A percentile compares a stretch with the other conserved stretches of the same genome.
phyloP scores from a whole-genome alignment of 805 yeast species.

The Candida tammaniensis region DNA sequence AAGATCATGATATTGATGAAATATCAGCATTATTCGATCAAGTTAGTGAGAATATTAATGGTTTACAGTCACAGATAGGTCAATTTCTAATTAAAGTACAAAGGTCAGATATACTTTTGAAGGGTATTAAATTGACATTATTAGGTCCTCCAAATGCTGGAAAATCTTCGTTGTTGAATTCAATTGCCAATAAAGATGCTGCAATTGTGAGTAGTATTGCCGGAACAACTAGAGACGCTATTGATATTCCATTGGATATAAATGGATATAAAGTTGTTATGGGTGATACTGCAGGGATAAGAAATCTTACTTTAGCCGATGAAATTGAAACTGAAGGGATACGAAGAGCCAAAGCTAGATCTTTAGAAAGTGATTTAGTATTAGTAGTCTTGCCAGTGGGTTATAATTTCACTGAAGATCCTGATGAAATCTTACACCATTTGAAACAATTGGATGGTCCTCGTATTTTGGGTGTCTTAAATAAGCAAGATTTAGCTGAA shows the following conservation, averaged over 20 bases:
- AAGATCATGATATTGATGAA: constrained; percentile 81
- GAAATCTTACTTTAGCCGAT: constrained; percentile 49
- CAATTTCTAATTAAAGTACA: constrained; percentile 45
- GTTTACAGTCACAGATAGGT: constrained; percentile 44
- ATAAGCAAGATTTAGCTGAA: constrained; percentile 55
- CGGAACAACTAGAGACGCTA: constrained; percentile 90
- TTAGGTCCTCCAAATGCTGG: constrained; percentile 97
- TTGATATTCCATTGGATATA: constrained; percentile 78
- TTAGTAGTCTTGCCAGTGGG: constrained; percentile 61
- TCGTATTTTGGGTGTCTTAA: constrained; percentile 47
- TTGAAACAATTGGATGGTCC: constrained; percentile 21
- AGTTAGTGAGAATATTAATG: constrained; percentile 44
- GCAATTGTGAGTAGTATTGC: constrained; percentile 90
- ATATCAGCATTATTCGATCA: constrained; percentile 48
- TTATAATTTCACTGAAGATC: constrained; percentile 13
- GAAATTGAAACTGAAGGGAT: constrained; percentile 79
- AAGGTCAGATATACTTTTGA: constrained; percentile 59
- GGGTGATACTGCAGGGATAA: constrained; percentile 92
- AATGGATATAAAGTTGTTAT: constrained; percentile 79
- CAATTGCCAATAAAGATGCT: constrained; percentile 72
- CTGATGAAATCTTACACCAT: constrained; percentile 39
- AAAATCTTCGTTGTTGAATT: constrained; percentile 80
- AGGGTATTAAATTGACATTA: constrained; percentile 71
- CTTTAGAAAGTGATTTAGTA: constrained; percentile 62
- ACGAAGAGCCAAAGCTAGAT: constrained; percentile 61